These are phyloP conservation scores for Lentinus brumalis DNA, from an alignment of 768 basidiomycete species.

Conservation along the genomic window DNA sequence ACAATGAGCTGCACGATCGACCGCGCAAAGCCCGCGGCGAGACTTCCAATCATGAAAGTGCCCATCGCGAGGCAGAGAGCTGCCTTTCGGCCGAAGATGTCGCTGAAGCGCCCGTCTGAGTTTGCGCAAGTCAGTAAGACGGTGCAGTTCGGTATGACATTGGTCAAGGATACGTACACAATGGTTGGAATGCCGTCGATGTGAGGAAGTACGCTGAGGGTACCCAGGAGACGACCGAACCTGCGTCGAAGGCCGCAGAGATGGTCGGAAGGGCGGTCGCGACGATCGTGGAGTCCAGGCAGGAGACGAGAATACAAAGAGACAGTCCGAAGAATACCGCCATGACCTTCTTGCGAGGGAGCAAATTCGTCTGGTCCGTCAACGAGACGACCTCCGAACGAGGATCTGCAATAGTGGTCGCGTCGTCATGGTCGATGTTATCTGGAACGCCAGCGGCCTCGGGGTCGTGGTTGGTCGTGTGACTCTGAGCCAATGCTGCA, in stretches of 20 bases:
- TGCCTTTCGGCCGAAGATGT: conserved; percentile 68
- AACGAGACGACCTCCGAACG: conserved; percentile 29
- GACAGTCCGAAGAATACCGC: conserved; percentile 63
- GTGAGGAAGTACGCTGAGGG: conserved; percentile 73
- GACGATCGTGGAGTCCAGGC: conserved; percentile 72
- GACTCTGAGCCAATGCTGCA: not conserved
- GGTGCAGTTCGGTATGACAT: conserved; percentile 24
- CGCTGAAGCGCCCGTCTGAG: conserved; percentile 58
- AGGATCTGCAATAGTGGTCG: conserved; percentile 1
- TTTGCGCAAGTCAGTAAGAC: not conserved
- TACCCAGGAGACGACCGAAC: conserved; percentile 68
- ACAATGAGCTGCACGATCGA: conserved; percentile 69
- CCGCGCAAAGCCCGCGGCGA: conserved; percentile 67
- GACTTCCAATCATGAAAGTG: conserved; percentile 66
- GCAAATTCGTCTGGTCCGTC: conserved; percentile 77
- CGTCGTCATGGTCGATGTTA: conserved; percentile 7
- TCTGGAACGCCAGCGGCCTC: not conserved
- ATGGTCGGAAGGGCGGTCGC: conserved; percentile 77
- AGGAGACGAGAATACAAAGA: conserved; percentile 60
- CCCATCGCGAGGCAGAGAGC: conserved; percentile 57
- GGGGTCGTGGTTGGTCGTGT: not conserved
- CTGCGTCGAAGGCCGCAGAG: conserved; percentile 63
- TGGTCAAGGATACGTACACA: conserved; percentile 30
- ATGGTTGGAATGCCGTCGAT: conserved; percentile 61
- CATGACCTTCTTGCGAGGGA: conserved; percentile 62